Conservation (phyloP, 1,284 basidiomycete species). For the Thecaphora frezii region DNA sequence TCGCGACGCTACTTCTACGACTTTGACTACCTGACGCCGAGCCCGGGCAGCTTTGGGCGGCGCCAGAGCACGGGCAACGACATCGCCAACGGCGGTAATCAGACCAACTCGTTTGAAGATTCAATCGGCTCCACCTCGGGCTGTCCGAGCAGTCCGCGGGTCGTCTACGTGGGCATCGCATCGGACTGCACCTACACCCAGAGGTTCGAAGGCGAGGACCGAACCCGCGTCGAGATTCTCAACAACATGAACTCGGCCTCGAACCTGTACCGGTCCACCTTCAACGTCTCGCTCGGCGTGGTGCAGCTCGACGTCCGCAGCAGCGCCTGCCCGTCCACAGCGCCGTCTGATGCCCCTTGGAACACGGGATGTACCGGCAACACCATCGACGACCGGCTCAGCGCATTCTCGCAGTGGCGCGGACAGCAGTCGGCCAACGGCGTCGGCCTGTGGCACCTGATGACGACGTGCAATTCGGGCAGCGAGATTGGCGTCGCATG, state of each 20-base stretch:
- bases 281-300: slow-evolving; percentile 83
- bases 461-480: slow-evolving; percentile 82
- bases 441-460: slow-evolving; percentile 83
- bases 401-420: slow-evolving; percentile 80
- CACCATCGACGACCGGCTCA: slow-evolving; percentile 71
- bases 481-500: slow-evolving; percentile 87
- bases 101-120: slow-evolving; percentile 79
- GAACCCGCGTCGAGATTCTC: slow-evolving; percentile 72
- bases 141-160: slow-evolving; percentile 73
- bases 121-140: slow-evolving; percentile 69
- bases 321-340: slow-evolving; percentile 47
- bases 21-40: slow-evolving; percentile 27
- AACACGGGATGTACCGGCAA: slow-evolving; percentile 38
- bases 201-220: slow-evolving; percentile 23
- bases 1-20: slow-evolving; percentile 22
- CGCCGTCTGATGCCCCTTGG: slow-evolving; percentile 62
- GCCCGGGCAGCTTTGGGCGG: slow-evolving; percentile 9
- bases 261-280: slow-evolving; percentile 72
- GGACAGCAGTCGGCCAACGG: slow-evolving; percentile 71
- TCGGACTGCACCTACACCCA: slow-evolving; percentile 76
- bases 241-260: slow-evolving; percentile 75
- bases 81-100: slow-evolving; percentile 75
- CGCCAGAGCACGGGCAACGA: slow-evolving; percentile 63
- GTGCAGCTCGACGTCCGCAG: slow-evolving; percentile 73
- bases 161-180: slow-evolving; percentile 83